Percentiles rank a stretch among this genome's conserved stretches.
These are phyloP conservation scores for Syzygium aqueum DNA, from an alignment of 345 rosid genomes.

Conservation along the genomic window DNA sequence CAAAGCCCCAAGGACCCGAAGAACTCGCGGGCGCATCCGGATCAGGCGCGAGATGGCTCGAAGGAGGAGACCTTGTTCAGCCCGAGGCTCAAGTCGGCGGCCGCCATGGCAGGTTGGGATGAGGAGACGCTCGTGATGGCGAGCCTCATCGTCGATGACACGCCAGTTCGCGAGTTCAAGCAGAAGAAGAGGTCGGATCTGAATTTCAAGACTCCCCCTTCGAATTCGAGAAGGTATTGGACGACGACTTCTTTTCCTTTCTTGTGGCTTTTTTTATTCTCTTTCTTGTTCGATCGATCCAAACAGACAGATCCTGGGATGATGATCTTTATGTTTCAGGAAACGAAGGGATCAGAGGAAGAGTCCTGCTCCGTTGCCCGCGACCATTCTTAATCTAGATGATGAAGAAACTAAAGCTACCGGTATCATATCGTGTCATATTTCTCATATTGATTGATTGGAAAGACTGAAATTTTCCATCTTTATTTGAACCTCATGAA, in stretches of 20 bases:
- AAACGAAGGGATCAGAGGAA: constrained; percentile 47
- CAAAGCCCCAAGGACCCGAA: constrained; percentile 16
- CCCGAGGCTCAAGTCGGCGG: constrained; percentile 80
- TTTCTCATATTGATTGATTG: neutral
- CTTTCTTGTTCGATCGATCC: neutral
- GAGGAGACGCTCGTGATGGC: constrained; percentile 76
- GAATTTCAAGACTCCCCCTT: constrained; percentile 53
- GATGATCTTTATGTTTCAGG: constrained; percentile 16
- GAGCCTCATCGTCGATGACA: constrained; percentile 73
- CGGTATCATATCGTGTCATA: neutral
- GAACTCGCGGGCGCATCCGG: constrained; percentile 6
- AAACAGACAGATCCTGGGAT: neutral
- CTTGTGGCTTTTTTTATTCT: neutral
- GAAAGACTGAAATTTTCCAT: neutral
- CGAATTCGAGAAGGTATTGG: constrained; percentile 59
- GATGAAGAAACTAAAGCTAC: constrained; percentile 13
- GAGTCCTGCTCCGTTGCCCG: constrained; percentile 28
- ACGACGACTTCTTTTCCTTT: neutral
- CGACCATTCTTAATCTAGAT: constrained; percentile 45
- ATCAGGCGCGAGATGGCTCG: constrained; percentile 13
- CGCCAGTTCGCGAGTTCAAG: constrained; percentile 63
- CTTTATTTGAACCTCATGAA: neutral
- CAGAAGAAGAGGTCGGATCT: constrained; percentile 48
- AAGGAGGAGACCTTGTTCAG: constrained; percentile 41
- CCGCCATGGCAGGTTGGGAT: constrained; percentile 98